Evolutionary conservation across 2,329 filamentous ascomycete species (phyloP).

Genomic region (Neonectria neomacrospora): DNA sequence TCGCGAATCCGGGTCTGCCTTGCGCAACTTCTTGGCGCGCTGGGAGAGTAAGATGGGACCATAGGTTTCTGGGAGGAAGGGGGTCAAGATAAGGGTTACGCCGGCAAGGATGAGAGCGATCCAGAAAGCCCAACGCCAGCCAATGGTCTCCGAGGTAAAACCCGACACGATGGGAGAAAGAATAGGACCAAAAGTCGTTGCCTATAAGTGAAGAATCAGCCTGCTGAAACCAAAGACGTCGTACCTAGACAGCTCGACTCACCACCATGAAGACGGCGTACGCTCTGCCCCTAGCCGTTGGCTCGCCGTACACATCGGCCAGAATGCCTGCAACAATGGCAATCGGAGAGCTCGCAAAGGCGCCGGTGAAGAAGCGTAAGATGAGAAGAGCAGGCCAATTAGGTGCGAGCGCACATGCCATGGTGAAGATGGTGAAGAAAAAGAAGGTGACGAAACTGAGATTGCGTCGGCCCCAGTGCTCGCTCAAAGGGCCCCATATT

Average conservation of each 20-base stretch:
- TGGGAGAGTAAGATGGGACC: slow-evolving; percentile 66
- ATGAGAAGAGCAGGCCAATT: slow-evolving; percentile 64
- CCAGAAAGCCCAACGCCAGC: slow-evolving; percentile 79
- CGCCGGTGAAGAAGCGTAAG: slow-evolving; percentile 65
- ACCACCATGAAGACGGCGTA: slow-evolving; percentile 74
- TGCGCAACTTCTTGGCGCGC: slow-evolving; percentile 67
- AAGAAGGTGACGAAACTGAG: slow-evolving; percentile 58
- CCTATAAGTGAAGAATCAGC: slow-evolving; percentile 48
- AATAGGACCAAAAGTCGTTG: slow-evolving; percentile 74
- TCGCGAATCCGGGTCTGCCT: slow-evolving; percentile 60
- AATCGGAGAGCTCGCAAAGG: slow-evolving; percentile 68
- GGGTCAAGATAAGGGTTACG: slow-evolving; percentile 66
- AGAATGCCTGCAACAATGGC: slow-evolving; percentile 71
- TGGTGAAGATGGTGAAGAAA: slow-evolving; percentile 61
- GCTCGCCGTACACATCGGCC: slow-evolving; percentile 71
- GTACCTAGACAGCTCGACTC: slow-evolving; percentile 36
- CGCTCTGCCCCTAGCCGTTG: slow-evolving; percentile 63
- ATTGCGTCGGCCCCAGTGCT: slow-evolving; percentile 69
- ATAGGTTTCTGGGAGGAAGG: slow-evolving; percentile 75
- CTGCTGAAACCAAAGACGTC: not conserved
- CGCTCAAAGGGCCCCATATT: slow-evolving; percentile 73
- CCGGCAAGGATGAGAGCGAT: slow-evolving; percentile 76
- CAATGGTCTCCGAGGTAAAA: slow-evolving; percentile 66
- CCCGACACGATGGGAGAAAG: slow-evolving; percentile 73
- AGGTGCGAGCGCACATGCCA: slow-evolving; percentile 66